Evolutionary conservation across 1,284 basidiomycete genomes (phyloP).

Genomic region (Papiliotrema flavescens): DNA sequence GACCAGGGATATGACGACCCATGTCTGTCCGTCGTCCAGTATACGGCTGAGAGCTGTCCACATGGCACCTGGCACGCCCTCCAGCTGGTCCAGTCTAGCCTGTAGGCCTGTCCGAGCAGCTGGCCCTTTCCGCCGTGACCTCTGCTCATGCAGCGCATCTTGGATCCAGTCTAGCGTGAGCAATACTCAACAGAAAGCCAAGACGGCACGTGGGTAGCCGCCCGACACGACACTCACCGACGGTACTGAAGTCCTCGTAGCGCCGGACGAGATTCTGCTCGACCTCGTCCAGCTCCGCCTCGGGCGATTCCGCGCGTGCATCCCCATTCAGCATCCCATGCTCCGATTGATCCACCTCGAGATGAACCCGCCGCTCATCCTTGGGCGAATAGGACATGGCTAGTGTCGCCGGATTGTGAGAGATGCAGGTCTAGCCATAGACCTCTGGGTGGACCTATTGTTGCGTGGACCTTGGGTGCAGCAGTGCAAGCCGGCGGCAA

Average conservation of each 20-base stretch:
- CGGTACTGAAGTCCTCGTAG: slow-evolving; percentile 72
- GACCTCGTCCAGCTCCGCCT: slow-evolving; percentile 8
- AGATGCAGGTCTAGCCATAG: not conserved
- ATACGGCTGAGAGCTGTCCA: slow-evolving; percentile 61
- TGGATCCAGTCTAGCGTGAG: slow-evolving; percentile 79
- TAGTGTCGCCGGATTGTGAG: not conserved
- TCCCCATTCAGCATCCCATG: no score
- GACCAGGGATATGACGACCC: slow-evolving; percentile 76
- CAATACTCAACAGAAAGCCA: no score
- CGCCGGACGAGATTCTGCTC: slow-evolving; percentile 28
- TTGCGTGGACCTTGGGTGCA: no score
- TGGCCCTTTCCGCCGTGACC: slow-evolving; percentile 56
- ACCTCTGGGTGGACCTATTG: no score
- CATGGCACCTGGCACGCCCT: slow-evolving; percentile 53
- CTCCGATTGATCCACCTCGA: slow-evolving; percentile 43
- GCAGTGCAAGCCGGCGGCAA: no score
- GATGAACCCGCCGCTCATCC: slow-evolving; percentile 49
- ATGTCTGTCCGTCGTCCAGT: slow-evolving; percentile 57
- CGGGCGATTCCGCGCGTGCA: slow-evolving; percentile 4
- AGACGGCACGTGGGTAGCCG: not conserved
- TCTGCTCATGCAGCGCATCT: slow-evolving; percentile 83
- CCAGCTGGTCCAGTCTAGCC: slow-evolving; percentile 33
- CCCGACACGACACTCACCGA: slow-evolving; percentile 53
- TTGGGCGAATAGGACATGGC: slow-evolving; percentile 5
- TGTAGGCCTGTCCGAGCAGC: slow-evolving; percentile 47